phyloP scores from a whole-genome alignment of 257 asterid species.

The Parsonsia alboflavescens region DNA sequence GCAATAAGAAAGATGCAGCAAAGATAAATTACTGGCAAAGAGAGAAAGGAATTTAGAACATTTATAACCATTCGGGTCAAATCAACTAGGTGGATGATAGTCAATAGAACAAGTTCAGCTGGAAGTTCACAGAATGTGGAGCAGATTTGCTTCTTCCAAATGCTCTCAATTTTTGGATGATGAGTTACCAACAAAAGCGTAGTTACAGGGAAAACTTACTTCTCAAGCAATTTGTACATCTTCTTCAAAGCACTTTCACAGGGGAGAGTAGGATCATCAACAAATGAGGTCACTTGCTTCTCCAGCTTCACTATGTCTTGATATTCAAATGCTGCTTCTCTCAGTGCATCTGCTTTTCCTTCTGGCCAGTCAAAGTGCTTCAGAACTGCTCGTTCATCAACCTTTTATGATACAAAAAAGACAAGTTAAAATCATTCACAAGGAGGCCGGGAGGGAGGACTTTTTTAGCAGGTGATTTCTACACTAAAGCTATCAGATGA shows the following conservation, averaged over 20 bases:
- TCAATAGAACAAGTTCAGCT: not conserved
- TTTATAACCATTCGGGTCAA: not conserved
- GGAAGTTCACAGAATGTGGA: not conserved
- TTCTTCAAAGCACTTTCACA: slow-evolving; percentile 84
- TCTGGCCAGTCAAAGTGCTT: slow-evolving; percentile 99
- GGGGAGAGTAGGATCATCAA: slow-evolving; percentile 72
- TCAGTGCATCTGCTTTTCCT: slow-evolving; percentile 90
- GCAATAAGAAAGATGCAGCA: slow-evolving; percentile 2
- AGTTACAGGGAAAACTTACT: slow-evolving; percentile 50
- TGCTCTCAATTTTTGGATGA: not conserved
- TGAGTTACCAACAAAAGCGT: too few species aligned
- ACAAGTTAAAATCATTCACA: not conserved
- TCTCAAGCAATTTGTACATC: slow-evolving; percentile 95
- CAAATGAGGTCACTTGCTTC: slow-evolving; percentile 68
- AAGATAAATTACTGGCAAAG: not conserved
- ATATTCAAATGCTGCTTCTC: slow-evolving; percentile 93
- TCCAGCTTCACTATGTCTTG: slow-evolving; percentile 87
- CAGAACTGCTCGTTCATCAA: slow-evolving; percentile 94
- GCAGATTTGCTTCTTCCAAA: not conserved
- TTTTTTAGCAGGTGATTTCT: not conserved
- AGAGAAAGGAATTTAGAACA: not conserved
- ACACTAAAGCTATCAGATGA: not conserved
- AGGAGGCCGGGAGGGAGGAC: not conserved
- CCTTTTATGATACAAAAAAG: slow-evolving; percentile 36
- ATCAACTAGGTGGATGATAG: not conserved